Evolutionary conservation across 1,284 basidiomycete genomes (phyloP).

Genomic region (Bondarzewia mesenterica): DNA sequence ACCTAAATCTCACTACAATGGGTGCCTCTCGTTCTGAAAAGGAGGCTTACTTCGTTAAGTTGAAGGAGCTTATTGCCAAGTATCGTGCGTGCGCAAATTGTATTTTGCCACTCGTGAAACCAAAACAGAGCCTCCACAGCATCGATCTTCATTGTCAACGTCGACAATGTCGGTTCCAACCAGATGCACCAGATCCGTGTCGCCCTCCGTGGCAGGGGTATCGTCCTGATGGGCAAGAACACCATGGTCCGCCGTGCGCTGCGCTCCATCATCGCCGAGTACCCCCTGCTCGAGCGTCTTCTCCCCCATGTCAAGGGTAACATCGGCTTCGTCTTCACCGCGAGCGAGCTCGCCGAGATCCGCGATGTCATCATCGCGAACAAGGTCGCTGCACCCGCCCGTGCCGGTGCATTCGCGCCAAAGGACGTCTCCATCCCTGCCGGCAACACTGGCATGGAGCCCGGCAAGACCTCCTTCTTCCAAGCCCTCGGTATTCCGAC

Average conservation of each 20-base stretch:
- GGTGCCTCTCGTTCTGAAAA: constrained; percentile 89
- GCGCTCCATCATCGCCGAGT: constrained; percentile 83
- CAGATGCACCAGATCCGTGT: constrained; percentile 99
- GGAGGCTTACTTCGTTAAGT: constrained; percentile 89
- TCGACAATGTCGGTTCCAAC: constrained; percentile 99
- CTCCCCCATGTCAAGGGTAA: constrained; percentile 95
- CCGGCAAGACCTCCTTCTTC: constrained; percentile 99
- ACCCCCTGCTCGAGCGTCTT: constrained; percentile 93
- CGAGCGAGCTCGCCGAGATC: constrained; percentile 88
- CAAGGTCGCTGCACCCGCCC: constrained; percentile 97
- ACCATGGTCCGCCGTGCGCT: constrained; percentile 99
- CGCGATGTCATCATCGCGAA: constrained; percentile 90
- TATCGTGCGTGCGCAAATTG: constrained; percentile 57
- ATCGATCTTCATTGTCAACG: constrained; percentile 98
- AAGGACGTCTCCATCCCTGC: constrained; percentile 89
- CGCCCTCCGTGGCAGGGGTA: constrained; percentile 91
- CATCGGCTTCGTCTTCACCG: constrained; percentile 99
- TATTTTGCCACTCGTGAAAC: not conserved
- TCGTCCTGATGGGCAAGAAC: constrained; percentile 99
- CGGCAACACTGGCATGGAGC: constrained; percentile 99
- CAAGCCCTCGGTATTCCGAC: constrained; percentile 99
- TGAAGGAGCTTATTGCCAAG: constrained; percentile 88
- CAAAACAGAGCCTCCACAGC: constrained; percentile 35
- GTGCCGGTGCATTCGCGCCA: constrained; percentile 95
- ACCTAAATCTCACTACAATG: constrained; percentile 50